Evolutionary conservation across 345 rosid species (phyloP).

Genomic region (Eucalyptus tenuipes): DNA sequence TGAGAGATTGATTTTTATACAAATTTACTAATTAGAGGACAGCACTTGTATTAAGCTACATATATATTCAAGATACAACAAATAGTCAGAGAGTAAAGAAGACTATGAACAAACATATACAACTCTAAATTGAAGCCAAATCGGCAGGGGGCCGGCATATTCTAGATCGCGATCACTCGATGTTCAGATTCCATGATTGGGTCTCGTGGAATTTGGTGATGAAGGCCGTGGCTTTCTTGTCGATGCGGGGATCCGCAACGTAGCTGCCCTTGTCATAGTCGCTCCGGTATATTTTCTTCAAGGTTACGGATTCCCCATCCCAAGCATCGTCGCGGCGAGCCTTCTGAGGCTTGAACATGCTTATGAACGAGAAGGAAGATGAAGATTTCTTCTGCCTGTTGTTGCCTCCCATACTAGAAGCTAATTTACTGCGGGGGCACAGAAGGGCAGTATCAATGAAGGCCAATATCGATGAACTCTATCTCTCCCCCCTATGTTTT

Average conservation of each 20-base stretch:
- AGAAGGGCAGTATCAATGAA: neutral
- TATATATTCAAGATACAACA: neutral
- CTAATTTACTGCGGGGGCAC: neutral
- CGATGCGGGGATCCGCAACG: constrained; percentile 37
- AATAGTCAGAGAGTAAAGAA: neutral
- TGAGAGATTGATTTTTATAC: neutral
- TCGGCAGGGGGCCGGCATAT: neutral
- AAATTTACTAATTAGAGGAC: neutral
- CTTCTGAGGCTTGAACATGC: constrained; percentile 16
- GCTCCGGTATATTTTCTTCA: constrained; percentile 25
- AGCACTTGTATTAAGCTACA: neutral
- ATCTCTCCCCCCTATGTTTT: neutral
- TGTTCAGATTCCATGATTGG: neutral
- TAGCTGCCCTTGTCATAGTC: constrained; percentile 12
- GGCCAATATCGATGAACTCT: neutral
- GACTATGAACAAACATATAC: neutral
- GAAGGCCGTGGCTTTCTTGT: constrained; percentile 35
- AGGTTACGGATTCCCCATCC: constrained; percentile 2
- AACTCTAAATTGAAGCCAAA: constrained; percentile 1
- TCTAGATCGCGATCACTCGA: neutral
- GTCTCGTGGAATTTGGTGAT: constrained; percentile 30
- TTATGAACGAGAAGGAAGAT: constrained; percentile 10
- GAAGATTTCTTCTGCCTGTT: constrained; percentile 11
- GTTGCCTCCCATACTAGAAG: constrained; percentile 13
- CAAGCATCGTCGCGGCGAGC: constrained; percentile 7